Evolutionary conservation across 2,329 filamentous ascomycete genomes (phyloP), one percentile per base, ranked within the genome.

Genomic region (Leptographium radiaticola): DNA sequence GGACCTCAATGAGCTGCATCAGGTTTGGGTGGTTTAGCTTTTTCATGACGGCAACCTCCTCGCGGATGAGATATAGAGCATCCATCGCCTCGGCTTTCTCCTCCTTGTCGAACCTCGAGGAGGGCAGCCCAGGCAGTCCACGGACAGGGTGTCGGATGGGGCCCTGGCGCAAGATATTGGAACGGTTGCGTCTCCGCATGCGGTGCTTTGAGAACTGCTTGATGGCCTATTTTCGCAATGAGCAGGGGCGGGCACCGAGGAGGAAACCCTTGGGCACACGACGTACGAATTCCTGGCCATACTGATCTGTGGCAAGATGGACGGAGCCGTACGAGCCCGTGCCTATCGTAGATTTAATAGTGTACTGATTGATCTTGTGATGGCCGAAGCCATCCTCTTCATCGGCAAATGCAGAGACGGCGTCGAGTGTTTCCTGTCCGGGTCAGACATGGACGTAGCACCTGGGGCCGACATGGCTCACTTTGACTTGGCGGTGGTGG

Each of bases 11-110:
- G 51, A 98, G 72, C 47, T 86, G 83, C 15, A 97, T 91, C n/a
- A 98, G 74, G 64, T 97, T 98, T 33, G 83, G 85, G 64, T 98
- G 93, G 64, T 96, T 84, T 48, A 97, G 77, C 70, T 97, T 97
- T 75, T 97, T 98, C 90, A 98, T 97, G 65, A 97, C 94, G 55
- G 93, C 93, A 62, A 97, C 93, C 68, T 98, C 93, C 67, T 95
- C 87, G 57, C 89, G 86, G 67, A 98, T 97, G 56, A 97, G 73
- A 63, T 87, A 87, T 13, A 97, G 74, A 0, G 91, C 81, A 62
- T 83, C 80, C 31, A 74, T 73, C 60, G 84, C 84, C 65, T 86
- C 84, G 45, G 77, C 76, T 47, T 74, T 71, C 57, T 77, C 72
- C 55, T 75, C 68, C 36, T 64, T 62, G 38, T 45, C 56, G 43